Evolutionary conservation across 202 grass and related monocot species (phyloP), one percentile per base, ranked within the genome.

Genomic region (Brachypodium distachyon): DNA sequence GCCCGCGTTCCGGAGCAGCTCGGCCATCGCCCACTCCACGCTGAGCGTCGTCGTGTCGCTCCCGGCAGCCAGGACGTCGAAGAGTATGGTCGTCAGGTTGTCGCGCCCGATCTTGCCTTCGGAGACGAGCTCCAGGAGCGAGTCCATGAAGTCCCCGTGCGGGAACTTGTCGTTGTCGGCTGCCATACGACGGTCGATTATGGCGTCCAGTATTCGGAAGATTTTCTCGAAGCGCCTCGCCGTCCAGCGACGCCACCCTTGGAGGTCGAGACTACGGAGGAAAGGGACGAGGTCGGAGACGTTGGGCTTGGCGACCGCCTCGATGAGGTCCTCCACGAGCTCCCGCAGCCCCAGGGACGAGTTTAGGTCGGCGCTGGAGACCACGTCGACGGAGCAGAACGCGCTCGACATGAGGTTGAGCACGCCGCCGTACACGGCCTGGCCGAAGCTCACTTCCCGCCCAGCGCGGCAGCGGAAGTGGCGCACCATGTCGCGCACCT

Each of bases 21-120:
- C 81, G 11, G 81, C 76, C 84, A 87, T 84, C 4, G 84, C 76
- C 74, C 87, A 90, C 60, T 87, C 88, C 17, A 81, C 50, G 0
- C 64, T 72, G 50, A 55, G 41, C 13, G 76, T 36, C 28, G 31
- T 59, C 22, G 83, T 86, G 51, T 90, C 81, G 36, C 64, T 68
- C 2, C 81, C 84, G 3, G 72, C 88, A 3, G 8, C 32, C 47
- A 91, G 81, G 28, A 91, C 49, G 18, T 91, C 84, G 17, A 68
- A 34, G 12, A 74, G 32, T 1, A 47, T 19, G 6, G 16, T 7
- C 0, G 12, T 76, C 40, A 86, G 14, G 58, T 70, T 19, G 2
- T 65, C 23, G 7, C 48, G 80, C 0, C 66, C 21, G 39, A 91
- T 32, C 61, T 77, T 83, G 29, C 82, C 81, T 0, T 58, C 1